Percentiles rank a stretch among this genome's conserved stretches.
Evolutionary conservation across 129 eudicot genomes (phyloP).

Genomic region (Dittrichia graveolens): DNA sequence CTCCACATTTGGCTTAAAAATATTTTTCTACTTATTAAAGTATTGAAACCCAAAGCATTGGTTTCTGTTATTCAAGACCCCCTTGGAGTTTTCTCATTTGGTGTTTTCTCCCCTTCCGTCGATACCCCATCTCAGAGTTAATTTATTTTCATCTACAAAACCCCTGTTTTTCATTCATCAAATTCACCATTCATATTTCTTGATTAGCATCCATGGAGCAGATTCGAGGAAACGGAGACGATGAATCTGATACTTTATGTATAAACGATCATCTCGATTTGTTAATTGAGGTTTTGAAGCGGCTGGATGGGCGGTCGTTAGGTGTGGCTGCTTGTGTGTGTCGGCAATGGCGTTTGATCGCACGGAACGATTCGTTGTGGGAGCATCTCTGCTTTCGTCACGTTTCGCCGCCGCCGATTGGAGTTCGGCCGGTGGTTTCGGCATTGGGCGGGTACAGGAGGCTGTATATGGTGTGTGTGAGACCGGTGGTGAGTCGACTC

Average conservation of each 20-base stretch:
- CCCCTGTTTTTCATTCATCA: background rate
- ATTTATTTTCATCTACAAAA: background rate
- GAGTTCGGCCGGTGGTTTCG: slow-evolving; percentile 61
- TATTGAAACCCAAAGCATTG: slow-evolving; percentile 28
- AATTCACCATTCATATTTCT: slow-evolving; percentile 1
- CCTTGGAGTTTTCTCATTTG: slow-evolving; percentile 60
- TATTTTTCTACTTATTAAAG: slow-evolving; percentile 13
- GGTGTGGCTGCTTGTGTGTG: slow-evolving; percentile 77
- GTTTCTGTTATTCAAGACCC: slow-evolving; percentile 45
- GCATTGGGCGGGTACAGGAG: slow-evolving; percentile 80
- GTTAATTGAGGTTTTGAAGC: slow-evolving; percentile 59
- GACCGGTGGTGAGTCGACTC: slow-evolving; percentile 72
- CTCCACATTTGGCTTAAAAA: background rate
- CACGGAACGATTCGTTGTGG: slow-evolving; percentile 77
- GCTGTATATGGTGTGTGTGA: slow-evolving; percentile 80
- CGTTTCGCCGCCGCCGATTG: slow-evolving; percentile 57
- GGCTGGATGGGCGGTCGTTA: slow-evolving; percentile 73
- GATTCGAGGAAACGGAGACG: slow-evolving; percentile 10
- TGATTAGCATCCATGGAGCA: slow-evolving; percentile 33
- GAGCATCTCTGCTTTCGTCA: slow-evolving; percentile 87
- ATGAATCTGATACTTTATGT: slow-evolving; percentile 25
- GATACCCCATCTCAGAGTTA: slow-evolving; percentile 40
- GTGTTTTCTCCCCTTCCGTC: slow-evolving; percentile 38
- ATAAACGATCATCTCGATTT: slow-evolving; percentile 75
- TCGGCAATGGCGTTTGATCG: slow-evolving; percentile 63